These are phyloP conservation scores for Hawksworthiomyces lignivorus DNA, from an alignment of 2,329 filamentous ascomycete genomes.

Conservation along the genomic window DNA sequence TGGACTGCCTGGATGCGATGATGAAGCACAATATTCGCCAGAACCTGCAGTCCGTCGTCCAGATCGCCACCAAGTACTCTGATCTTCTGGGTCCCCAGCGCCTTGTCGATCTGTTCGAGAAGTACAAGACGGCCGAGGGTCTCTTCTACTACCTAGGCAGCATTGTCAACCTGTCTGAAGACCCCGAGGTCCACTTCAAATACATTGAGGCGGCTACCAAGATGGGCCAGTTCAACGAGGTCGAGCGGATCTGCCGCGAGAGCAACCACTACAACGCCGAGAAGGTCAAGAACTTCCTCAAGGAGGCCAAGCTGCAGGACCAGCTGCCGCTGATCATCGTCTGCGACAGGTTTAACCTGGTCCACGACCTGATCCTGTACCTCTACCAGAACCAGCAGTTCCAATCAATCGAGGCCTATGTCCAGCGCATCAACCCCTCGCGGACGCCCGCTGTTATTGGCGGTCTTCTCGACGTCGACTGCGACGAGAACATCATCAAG, in stretches of 20 bases:
- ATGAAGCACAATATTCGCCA: slow-evolving; percentile 93
- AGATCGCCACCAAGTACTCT: slow-evolving; percentile 95
- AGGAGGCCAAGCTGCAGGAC: slow-evolving; percentile 86
- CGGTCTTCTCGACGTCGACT: slow-evolving; percentile 91
- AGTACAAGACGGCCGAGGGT: slow-evolving; percentile 94
- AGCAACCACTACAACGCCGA: slow-evolving; percentile 84
- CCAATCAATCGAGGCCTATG: slow-evolving; percentile 96
- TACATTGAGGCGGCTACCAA: slow-evolving; percentile 96
- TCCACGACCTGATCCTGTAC: slow-evolving; percentile 92
- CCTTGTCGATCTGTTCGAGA: slow-evolving; percentile 91
- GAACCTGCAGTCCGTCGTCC: slow-evolving; percentile 89
- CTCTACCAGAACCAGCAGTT: slow-evolving; percentile 99
- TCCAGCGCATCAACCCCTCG: slow-evolving; percentile 90
- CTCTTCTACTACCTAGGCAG: slow-evolving; percentile 97
- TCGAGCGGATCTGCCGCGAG: slow-evolving; percentile 94
- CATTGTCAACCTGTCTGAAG: slow-evolving; percentile 94
- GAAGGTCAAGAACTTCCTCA: slow-evolving; percentile 98
- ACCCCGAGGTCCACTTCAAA: slow-evolving; percentile 96
- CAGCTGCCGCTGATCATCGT: slow-evolving; percentile 96
- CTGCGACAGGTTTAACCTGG: slow-evolving; percentile 98
- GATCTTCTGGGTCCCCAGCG: slow-evolving; percentile 83
- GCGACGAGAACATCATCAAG: slow-evolving; percentile 94
- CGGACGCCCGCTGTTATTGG: slow-evolving; percentile 89
- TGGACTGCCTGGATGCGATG: slow-evolving; percentile 95
- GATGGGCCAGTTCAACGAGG: slow-evolving; percentile 89